Percentiles rank a stretch among this genome's conserved stretches.
Evolutionary conservation across 495 filamentous ascomycete genomes (phyloP).

Genomic region (Entonaema liquescens): DNA sequence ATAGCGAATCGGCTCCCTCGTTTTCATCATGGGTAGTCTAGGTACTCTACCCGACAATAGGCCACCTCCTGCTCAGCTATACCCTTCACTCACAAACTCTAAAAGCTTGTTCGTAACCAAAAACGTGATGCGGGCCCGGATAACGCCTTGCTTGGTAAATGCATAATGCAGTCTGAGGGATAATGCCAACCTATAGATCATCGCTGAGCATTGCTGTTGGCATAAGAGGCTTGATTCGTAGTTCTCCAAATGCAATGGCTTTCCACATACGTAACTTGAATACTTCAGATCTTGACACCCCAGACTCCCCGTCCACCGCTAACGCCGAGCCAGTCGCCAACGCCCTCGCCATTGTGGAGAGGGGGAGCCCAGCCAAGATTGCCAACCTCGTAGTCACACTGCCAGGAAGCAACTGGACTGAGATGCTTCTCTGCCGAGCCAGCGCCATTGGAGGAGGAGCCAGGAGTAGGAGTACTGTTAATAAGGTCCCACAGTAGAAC

Average conservation of each 20-base stretch:
- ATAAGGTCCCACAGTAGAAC: constrained; percentile 95
- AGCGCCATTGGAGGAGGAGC: constrained; percentile 56
- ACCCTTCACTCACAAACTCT: constrained; percentile 8
- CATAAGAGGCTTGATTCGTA: not conserved
- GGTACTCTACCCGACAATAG: constrained; percentile 2
- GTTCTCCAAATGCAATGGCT: not conserved
- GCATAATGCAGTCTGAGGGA: constrained; percentile 30
- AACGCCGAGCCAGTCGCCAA: constrained; percentile 92
- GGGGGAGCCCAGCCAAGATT: constrained; percentile 96
- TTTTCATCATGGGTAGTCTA: constrained; percentile 10
- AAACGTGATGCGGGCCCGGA: constrained; percentile 12
- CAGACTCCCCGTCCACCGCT: constrained; percentile 90
- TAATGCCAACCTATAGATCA: constrained; percentile 24
- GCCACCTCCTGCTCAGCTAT: constrained; percentile 11
- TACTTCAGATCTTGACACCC: constrained; percentile 69
- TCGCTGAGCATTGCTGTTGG: too few relatives aligned
- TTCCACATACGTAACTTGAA: constrained; percentile 1
- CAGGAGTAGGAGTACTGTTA: constrained; percentile 66
- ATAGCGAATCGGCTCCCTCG: constrained; percentile 5
- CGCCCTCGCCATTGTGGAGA: constrained; percentile 70
- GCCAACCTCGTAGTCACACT: constrained; percentile 94
- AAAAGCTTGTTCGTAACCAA: constrained; percentile 19
- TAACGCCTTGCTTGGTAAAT: constrained; percentile 41
- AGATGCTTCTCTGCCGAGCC: constrained; percentile 64
- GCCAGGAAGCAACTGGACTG: constrained; percentile 85